phyloP scores from a whole-genome alignment of 2,329 filamentous ascomycete genomes.

The Claviceps sorghi region DNA sequence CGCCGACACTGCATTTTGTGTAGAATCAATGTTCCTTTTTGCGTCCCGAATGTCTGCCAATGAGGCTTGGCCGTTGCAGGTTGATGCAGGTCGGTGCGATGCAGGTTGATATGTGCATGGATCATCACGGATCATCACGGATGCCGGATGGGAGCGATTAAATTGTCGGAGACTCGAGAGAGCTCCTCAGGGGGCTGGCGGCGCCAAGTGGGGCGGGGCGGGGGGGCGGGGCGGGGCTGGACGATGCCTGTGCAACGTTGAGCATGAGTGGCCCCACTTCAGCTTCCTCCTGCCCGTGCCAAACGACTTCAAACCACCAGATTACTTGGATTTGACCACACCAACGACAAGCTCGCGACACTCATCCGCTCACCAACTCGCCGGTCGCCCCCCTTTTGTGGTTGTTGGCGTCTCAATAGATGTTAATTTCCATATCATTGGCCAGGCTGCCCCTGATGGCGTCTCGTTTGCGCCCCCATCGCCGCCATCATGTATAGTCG shows the following conservation, averaged over 20 bases:
- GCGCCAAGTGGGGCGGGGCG: neutral
- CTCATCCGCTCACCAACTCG: neutral
- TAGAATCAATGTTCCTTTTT: too few species aligned
- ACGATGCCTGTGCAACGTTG: too few species aligned
- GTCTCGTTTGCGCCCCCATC: conserved; percentile 15
- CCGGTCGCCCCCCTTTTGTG: neutral
- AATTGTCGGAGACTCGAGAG: too few species aligned
- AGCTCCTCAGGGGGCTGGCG: too few species aligned
- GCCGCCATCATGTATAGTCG: conserved; percentile 33
- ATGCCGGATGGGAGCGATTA: too few species aligned
- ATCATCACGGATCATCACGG: too few species aligned
- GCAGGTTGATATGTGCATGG: too few species aligned
- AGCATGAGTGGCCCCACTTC: neutral
- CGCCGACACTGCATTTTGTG: too few species aligned
- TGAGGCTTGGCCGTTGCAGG: too few species aligned
- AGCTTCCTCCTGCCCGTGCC: neutral
- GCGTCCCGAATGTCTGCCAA: too few species aligned
- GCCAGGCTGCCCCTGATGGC: conserved; percentile 16
- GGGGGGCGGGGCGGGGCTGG: neutral
- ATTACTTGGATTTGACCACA: neutral
- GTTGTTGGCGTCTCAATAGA: neutral
- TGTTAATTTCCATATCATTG: neutral
- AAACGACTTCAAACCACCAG: neutral
- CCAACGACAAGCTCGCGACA: neutral
- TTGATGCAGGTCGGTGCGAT: too few species aligned